These are phyloP conservation scores for Hypoxylon fuscum DNA, from an alignment of 495 filamentous ascomycete genomes.

Conservation along the genomic window DNA sequence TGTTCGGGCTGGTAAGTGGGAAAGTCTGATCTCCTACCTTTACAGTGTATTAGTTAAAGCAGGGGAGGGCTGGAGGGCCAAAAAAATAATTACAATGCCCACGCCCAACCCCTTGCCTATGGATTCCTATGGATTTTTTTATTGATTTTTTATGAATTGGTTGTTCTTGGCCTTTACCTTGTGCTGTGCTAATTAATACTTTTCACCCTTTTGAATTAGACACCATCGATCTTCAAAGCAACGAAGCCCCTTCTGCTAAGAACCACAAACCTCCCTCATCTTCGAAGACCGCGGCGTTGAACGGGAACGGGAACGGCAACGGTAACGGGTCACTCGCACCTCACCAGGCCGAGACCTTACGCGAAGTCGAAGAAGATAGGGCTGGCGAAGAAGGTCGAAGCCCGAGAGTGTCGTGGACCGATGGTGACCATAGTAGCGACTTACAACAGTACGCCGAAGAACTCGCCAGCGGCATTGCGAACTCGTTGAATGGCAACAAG, in stretches of 20 bases:
- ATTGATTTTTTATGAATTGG: too few species aligned
- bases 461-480: slow-evolving; percentile 55
- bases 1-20: slow-evolving; percentile 75
- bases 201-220: slow-evolving; percentile 63
- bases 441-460: slow-evolving; percentile 61
- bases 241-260: slow-evolving; percentile 80
- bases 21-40: slow-evolving; percentile 35
- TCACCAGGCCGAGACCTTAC: slow-evolving; percentile 84
- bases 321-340: slow-evolving; percentile 69
- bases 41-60: too few species aligned
- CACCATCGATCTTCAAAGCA: slow-evolving; percentile 93
- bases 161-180: slow-evolving; percentile 25
- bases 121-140: slow-evolving; percentile 15
- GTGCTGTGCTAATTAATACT: slow-evolving; percentile 37
- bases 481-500: slow-evolving; percentile 56
- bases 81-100: slow-evolving; percentile 39
- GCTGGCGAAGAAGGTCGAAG: slow-evolving; percentile 69
- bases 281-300: slow-evolving; percentile 43
- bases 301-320: slow-evolving; percentile 23
- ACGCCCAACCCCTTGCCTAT: slow-evolving; percentile 34
- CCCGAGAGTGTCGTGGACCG: slow-evolving; percentile 59
- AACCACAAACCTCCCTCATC: slow-evolving; percentile 65
- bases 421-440: slow-evolving; percentile 58
- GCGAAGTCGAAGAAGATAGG: slow-evolving; percentile 78
- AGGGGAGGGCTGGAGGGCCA: slow-evolving; percentile 18